Evolutionary conservation across 2,329 filamentous ascomycete species (phyloP), one percentile per base, ranked within the genome.

Genomic region (Rutstroemia sp.): DNA sequence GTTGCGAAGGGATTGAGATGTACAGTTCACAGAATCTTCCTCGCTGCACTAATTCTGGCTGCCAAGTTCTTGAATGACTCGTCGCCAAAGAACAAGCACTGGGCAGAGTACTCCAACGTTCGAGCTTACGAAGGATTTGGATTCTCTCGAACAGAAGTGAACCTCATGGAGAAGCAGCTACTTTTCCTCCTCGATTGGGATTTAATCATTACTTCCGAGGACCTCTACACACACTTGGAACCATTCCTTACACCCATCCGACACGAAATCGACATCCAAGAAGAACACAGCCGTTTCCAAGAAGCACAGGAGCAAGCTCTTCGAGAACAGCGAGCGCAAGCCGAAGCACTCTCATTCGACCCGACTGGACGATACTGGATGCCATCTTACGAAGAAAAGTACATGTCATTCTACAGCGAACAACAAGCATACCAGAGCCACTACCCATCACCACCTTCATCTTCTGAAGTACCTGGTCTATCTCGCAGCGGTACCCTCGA

Each of bases 1-100:
- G 91, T 96, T 70, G 92, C 94, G 66, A 96, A 96, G 76, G 94
- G 94, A 62, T 89, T 97, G 75, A 86, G 88, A 66, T 97, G 94
- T 79, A 97, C 94, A 23, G 90, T 92, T 48, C 94, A 99, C 78
- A 88, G 94, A 67, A 97, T 99, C 79, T 97, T 99, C 76, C 82
- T 99, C 49, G 92, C 89, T 44, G 78, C 88, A 16, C 84, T 92
- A 63, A 94, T 94, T 69, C 78, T 87, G 47, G 85, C 94, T 1
- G 92, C 94, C 66, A 99, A 99, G 84, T 96, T 96, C 73, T 82
- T 97, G 65, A 97, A 99, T 73, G 94, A 97, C 78, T 96, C 91
- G 60, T 96, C 91, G 12, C 94, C 94, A 61, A 97, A 97, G 85
- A 99, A 99, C 83, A 97, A 97, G 84, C 94, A 99, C 80, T 99